Evolutionary conservation across 192 early-diverging fungal genomes (phyloP).

Genomic region (Entrophospora sp.): DNA sequence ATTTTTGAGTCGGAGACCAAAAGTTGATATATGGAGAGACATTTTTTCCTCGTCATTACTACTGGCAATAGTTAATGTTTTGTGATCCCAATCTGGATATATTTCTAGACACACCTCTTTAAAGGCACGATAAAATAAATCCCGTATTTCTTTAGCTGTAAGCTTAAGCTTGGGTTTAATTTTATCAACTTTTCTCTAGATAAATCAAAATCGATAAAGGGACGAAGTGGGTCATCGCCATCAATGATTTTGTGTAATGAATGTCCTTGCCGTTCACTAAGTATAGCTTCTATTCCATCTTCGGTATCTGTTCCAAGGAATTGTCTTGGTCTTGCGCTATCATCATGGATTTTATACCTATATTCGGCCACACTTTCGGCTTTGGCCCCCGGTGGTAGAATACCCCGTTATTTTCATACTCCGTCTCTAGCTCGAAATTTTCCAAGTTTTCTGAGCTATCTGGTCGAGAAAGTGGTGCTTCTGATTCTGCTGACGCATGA

Average conservation of each 20-base stretch:
- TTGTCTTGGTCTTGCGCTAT: neutral
- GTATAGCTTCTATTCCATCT: neutral
- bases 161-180: conserved; percentile 3
- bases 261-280: too few species aligned
- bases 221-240: neutral
- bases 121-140: neutral
- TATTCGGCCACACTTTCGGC: too few species aligned
- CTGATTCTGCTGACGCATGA: conserved; percentile 5
- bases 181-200: neutral
- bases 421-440: neutral
- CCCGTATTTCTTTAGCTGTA: neutral
- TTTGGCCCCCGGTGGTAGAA: neutral
- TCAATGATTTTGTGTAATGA: conserved; percentile 10
- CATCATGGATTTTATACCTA: too few species aligned
- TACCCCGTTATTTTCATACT: neutral
- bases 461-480: neutral
- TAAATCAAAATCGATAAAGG: neutral
- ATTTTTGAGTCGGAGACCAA: too few species aligned
- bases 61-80: neutral
- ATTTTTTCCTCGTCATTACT: conserved; percentile 2
- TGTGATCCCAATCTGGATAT: neutral
- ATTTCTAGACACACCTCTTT: neutral
- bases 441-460: too few species aligned
- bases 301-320: neutral
- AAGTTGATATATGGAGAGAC: conserved; percentile 1